Evolutionary conservation across 441 rosid species (phyloP), one percentile per base, ranked within the genome.

Genomic region (Monsonia emarginata): DNA sequence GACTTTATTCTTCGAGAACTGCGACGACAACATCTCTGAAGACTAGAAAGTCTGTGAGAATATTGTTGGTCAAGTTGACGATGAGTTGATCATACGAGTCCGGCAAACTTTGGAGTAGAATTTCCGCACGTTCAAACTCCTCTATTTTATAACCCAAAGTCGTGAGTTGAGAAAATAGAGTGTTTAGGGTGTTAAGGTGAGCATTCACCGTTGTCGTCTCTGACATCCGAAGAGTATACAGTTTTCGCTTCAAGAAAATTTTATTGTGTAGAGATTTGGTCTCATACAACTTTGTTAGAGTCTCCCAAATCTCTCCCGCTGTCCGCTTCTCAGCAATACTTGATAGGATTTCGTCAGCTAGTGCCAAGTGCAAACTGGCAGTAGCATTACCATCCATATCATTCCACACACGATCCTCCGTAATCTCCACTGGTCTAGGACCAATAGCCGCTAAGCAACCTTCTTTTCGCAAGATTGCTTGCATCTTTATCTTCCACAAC

Each of bases 21-120:
- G 0, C 3, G 0, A 3, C 14, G 58, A 1, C 27, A 67, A 67
- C 10, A 40, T 25, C 42, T 26, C 32, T 19, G 1, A 48, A 24
- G 5, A 16, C 18, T 52, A 57, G 30, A 13, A n/a, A 18, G 13
- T 44, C 50, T 2, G 19, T 14, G 19, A 44, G 50, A 4, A 44
- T 44, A 44, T 44, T 44, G 19, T 44, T 65, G 13, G 19, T 28
- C 10, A 65, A 28, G 10, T 19, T 31, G 7, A 60, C 46, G 24
- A 61, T 16, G n/a, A 44, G 19, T n/a, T 44, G 65, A 71, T 65
- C 40, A 71, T 65, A 65, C 4, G 42, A 65, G 21, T 65, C 27
- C 0, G n/a, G 61, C 48, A 71, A 21, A 65, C 74, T 65, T 56
- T 59, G 61, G 25, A 65, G 56, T 60, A 44, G 27, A 71, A 44